Base-by-base conservation (phyloP, 495 filamentous ascomycete genomes). In the Tuber umbilicatum region DNA sequence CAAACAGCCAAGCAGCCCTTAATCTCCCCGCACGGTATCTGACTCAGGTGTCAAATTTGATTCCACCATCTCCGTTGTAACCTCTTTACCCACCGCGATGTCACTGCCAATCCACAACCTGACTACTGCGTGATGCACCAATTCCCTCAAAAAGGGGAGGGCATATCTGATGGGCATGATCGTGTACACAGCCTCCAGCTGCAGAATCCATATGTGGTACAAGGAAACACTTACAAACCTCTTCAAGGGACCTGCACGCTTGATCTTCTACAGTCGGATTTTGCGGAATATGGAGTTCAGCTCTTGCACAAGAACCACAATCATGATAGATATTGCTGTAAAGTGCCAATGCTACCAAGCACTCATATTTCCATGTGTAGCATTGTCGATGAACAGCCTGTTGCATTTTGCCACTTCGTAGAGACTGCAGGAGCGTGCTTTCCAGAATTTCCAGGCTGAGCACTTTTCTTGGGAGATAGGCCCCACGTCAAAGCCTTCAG, bases 291-390 rank as follows among this genome's bases (percentile, higher is more conserved):
- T 64, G 17, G 40, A 70, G 38, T 9, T n/a, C n/a, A 70, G 69
- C 69, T 70, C 38, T 43, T 70, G 38, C 6, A 70, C 69, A 10
- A 35, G 69, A 70, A 70, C 9, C 38, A 39, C 41, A 17, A 70
- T 31, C 10, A 21, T 12, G 27, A 70, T 43, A 17, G 23, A 70
- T 70, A 70, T 35, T 10, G 27, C 38, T 23, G 40, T 17, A 17
- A 70, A 70, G 35, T 40, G 31, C 35, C 35, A 39, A 27, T 70
- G 40, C 69, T 35, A 70, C 69, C 69, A 70, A 35, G 2, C 41
- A 16, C 69, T 70, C 16, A 39, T 17, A 1, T 5, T 40, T 21
- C 1, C 38, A 39, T 19, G 55, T 31, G 14, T 64, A n/a, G 27
- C 27, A 31, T 64, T 64, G 55, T 31, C n/a, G 2, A 27, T 64